phyloP scores from a whole-genome alignment of 495 filamentous ascomycete species.

The Penicillium subrubescens region DNA sequence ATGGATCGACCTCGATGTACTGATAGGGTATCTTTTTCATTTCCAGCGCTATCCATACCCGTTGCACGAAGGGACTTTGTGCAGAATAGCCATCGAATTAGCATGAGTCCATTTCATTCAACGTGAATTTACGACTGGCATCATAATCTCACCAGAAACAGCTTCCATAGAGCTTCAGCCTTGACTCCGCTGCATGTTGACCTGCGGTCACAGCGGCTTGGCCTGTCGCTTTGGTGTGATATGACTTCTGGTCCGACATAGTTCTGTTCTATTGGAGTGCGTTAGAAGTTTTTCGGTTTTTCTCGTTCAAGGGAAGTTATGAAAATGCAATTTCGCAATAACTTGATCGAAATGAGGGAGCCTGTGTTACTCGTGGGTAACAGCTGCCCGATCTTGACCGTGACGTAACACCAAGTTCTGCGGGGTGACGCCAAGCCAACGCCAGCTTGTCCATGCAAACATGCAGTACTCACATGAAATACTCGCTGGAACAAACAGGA shows the following conservation, averaged over 20 bases:
- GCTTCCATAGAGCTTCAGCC: constrained; percentile 82
- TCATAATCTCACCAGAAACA: constrained; percentile 77
- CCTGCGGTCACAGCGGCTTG: constrained; percentile 72
- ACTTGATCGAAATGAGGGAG: background rate
- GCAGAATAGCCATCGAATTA: constrained; percentile 16
- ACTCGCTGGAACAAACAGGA: constrained; percentile 10
- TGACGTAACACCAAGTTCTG: constrained; percentile 29
- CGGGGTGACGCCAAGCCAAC: constrained; percentile 20
- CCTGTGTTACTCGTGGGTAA: background rate
- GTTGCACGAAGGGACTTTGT: constrained; percentile 77
- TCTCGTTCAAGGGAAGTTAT: background rate
- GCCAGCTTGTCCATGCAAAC: constrained; percentile 7
- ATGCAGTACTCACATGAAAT: background rate
- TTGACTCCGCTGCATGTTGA: constrained; percentile 67
- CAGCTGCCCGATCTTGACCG: constrained; percentile 12
- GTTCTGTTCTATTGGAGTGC: constrained; percentile 24
- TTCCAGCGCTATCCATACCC: constrained; percentile 96
- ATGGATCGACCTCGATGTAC: constrained; percentile 90
- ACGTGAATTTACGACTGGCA: background rate
- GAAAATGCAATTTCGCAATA: background rate
- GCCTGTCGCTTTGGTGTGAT: constrained; percentile 83
- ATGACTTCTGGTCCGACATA: constrained; percentile 69
- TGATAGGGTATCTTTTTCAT: constrained; percentile 81
- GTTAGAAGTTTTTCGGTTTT: constrained; percentile 3
- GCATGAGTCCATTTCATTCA: background rate